Percentiles rank a stretch among this genome's conserved stretches.
These are phyloP conservation scores for Phialemoniopsis sp. DNA, from an alignment of 2,329 filamentous ascomycete genomes.

Conservation along the genomic window DNA sequence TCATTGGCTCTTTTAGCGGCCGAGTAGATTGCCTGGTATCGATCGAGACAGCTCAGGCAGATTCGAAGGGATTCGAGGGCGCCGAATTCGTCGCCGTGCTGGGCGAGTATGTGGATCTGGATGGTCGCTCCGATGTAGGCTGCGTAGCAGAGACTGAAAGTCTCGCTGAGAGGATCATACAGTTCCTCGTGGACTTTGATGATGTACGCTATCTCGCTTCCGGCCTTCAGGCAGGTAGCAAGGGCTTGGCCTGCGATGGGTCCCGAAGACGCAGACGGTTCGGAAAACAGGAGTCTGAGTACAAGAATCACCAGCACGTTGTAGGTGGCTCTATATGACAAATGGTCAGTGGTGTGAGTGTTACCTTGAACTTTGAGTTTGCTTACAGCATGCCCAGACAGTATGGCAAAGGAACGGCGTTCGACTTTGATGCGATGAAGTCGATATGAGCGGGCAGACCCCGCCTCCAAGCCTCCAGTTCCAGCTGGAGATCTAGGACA, in stretches of 20 bases:
- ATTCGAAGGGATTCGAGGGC: slow-evolving; percentile 33
- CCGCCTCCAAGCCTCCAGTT: slow-evolving; percentile 5
- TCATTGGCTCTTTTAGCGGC: slow-evolving; percentile 39
- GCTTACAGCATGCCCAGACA: slow-evolving; percentile 1
- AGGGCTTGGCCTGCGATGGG: neutral
- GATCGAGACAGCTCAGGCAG: slow-evolving; percentile 39
- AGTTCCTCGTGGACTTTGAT: slow-evolving; percentile 27
- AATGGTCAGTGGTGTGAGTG: too few species aligned
- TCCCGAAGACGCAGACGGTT: slow-evolving; percentile 7
- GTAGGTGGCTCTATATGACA: slow-evolving; percentile 19
- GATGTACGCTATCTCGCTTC: slow-evolving; percentile 13
- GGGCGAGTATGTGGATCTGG: slow-evolving; percentile 44
- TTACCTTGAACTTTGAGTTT: too few species aligned
- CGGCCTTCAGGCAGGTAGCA: slow-evolving; percentile 22
- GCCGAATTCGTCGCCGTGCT: slow-evolving; percentile 30
- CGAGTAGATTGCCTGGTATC: slow-evolving; percentile 46
- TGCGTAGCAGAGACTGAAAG: slow-evolving; percentile 51
- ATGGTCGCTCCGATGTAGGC: slow-evolving; percentile 52
- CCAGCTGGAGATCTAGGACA: slow-evolving; percentile 2
- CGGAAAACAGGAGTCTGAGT: slow-evolving; percentile 32
- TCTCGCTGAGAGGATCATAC: slow-evolving; percentile 35
- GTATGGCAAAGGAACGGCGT: slow-evolving; percentile 3
- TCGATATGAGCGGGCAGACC: slow-evolving; percentile 3
- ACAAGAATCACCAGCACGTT: slow-evolving; percentile 36
- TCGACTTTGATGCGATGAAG: neutral